Base-by-base conservation (phyloP, 2,329 filamentous ascomycete genomes). In the Fusarium pininemorale region DNA sequence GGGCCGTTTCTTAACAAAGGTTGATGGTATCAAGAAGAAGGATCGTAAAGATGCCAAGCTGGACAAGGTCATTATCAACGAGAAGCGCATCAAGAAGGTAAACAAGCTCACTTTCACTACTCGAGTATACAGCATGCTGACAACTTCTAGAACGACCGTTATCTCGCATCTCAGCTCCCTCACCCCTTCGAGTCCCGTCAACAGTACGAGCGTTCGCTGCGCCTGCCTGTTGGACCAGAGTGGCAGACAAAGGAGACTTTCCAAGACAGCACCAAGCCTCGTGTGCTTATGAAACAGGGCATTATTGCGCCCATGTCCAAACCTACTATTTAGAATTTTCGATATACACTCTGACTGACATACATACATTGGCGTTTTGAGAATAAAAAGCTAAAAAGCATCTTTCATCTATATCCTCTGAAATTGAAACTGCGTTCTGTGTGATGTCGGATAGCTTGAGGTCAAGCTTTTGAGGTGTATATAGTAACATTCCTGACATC, bases 171-270 rank as follows among this genome's bases (percentile, higher is more conserved):
- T 14, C 90, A 91, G 77, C 86, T 99, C 57, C 96, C 96, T 56
- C 94, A 97, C 83, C 92, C 91, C n/a, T 98, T 95, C 82, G 96
- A 98, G 86, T 94, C 89, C 35, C 89, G 88, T 76, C 89, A 93
- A 79, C 95, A 98, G 86, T 98, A 98, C 84, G 96, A 99, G 86
- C 87, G 96, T 57, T 93, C 93, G 73, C 85, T 98, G 66, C 88
- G 96, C 48, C 84, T 98, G 75, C 96, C 96, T 3, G 90, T 98
- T 69, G 96, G 96, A 3, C 94, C 93, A 22, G 96, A 99, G 83
- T 99, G 96, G 95, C 91, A 92, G 76, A 98, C 96, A n/a, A 98
- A 98, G 89, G 91, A 94, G 85, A 94, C 93, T 20, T 96, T 96
- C 88, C 95, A 98, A 86, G 90, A 93, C 77, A 90, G 90, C 70